A percentile compares a stretch with the other conserved stretches of the same genome.
phyloP scores from a whole-genome alignment of 306 rosid species.

The Prunus mira region DNA sequence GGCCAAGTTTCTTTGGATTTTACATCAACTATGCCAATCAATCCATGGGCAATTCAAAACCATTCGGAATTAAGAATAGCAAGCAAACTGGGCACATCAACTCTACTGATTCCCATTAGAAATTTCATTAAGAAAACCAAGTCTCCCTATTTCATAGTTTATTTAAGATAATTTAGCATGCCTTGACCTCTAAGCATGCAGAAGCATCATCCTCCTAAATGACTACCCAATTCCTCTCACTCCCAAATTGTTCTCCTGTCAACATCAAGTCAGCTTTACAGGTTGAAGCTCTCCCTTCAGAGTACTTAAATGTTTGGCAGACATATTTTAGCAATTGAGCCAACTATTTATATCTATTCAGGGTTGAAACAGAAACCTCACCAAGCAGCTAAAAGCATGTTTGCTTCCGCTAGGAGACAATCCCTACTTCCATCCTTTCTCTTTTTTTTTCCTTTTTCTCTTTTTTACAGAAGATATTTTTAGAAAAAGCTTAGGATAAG shows the following conservation, averaged over 20 bases:
- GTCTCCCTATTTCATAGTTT: slow-evolving; percentile 48
- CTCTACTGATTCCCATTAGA: slow-evolving; percentile 46
- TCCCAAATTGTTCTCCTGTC: slow-evolving; percentile 59
- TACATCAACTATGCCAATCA: not conserved
- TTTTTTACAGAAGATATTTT: slow-evolving; percentile 38
- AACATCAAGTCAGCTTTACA: slow-evolving; percentile 75
- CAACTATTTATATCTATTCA: slow-evolving; percentile 46
- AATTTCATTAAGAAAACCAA: slow-evolving; percentile 35
- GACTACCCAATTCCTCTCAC: slow-evolving; percentile 54
- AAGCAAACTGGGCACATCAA: slow-evolving; percentile 8
- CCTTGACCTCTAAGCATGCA: slow-evolving; percentile 36
- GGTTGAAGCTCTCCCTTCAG: slow-evolving; percentile 50
- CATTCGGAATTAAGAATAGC: not conserved
- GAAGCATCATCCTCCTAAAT: slow-evolving; percentile 44
- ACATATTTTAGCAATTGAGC: slow-evolving; percentile 37
- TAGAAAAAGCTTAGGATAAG: slow-evolving; percentile 32
- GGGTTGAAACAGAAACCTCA: slow-evolving; percentile 53
- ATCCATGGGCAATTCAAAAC: not conserved
- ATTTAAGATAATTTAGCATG: slow-evolving; percentile 60
- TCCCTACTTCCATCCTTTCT: slow-evolving; percentile 33
- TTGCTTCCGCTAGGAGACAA: slow-evolving; percentile 53
- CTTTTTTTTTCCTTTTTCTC: slow-evolving; percentile 8
- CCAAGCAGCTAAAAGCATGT: slow-evolving; percentile 39
- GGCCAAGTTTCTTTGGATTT: not conserved
- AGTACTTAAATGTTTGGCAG: not conserved